phyloP scores from a whole-genome alignment of 2,329 filamentous ascomycete species.

The Blastomyces parvus region DNA sequence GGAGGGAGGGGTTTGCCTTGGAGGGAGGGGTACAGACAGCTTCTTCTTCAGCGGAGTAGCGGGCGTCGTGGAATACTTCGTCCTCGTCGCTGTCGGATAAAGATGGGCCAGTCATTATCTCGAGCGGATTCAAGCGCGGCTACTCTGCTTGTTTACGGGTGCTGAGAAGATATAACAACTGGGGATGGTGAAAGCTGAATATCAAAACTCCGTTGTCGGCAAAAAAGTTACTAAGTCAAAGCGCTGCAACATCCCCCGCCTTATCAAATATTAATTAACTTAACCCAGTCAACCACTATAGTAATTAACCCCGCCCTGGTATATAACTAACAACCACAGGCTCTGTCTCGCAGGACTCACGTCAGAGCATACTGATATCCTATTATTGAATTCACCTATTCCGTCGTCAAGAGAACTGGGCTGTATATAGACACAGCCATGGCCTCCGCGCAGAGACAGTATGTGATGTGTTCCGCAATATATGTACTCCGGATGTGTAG shows the following conservation, averaged over 20 bases:
- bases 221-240: too few relatives aligned
- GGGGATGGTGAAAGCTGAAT: too few relatives aligned
- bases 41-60: slow-evolving; percentile 41
- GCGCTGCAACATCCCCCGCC: too few relatives aligned
- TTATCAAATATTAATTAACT: too few relatives aligned
- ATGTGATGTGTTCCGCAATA: background rate
- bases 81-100: slow-evolving; percentile 29
- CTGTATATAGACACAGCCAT: background rate
- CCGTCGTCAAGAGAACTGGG: background rate
- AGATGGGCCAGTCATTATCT: slow-evolving; percentile 12
- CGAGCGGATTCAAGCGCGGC: background rate
- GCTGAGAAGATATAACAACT: background rate
- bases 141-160: background rate
- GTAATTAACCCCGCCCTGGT: background rate
- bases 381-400: background rate
- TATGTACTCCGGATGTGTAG: background rate
- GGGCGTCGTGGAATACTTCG: slow-evolving; percentile 34
- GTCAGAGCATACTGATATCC: background rate
- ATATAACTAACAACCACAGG: background rate
- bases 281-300: too few relatives aligned
- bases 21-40: slow-evolving; percentile 22
- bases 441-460: slow-evolving; percentile 7
- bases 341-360: background rate
- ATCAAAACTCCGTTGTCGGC: too few relatives aligned
- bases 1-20: background rate